A percentile compares a stretch with the other conserved stretches of the same genome.
phyloP scores from a whole-genome alignment of 768 basidiomycete species.

The Boletus insuetus region DNA sequence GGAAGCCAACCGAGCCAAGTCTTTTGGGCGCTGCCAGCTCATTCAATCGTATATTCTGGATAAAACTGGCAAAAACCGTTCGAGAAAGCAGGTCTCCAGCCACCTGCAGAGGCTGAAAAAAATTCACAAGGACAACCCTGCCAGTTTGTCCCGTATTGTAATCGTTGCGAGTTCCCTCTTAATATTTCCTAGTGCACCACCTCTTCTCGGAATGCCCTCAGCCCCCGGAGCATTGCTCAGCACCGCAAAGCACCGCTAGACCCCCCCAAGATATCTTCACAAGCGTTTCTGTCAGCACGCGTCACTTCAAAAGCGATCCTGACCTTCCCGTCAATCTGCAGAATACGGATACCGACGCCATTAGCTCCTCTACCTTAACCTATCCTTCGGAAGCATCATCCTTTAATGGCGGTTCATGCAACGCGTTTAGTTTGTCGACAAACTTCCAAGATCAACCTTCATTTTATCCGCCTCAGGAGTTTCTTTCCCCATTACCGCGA shows the following conservation, averaged over 20 bases:
- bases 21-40: slow-evolving; percentile 39
- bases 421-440: slow-evolving; percentile 3
- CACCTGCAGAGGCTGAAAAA: slow-evolving; percentile 39
- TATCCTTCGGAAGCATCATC: slow-evolving; percentile 5
- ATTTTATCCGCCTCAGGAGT: slow-evolving; percentile 3
- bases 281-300: slow-evolving; percentile 6
- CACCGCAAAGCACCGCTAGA: neutral
- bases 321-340: slow-evolving; percentile 7
- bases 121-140: slow-evolving; percentile 30
- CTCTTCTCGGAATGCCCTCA: slow-evolving; percentile 27
- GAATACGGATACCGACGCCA: neutral
- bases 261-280: slow-evolving; percentile 10
- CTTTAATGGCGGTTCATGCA: neutral
- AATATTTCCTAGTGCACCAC: slow-evolving; percentile 15
- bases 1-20: slow-evolving; percentile 18
- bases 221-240: slow-evolving; percentile 9
- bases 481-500: slow-evolving; percentile 6
- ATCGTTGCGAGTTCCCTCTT: neutral
- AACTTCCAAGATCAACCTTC: slow-evolving; percentile 6
- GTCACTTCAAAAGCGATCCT: slow-evolving; percentile 14
- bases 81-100: slow-evolving; percentile 40
- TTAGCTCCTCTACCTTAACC: slow-evolving; percentile 4
- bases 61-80: slow-evolving; percentile 38
- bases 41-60: slow-evolving; percentile 39
- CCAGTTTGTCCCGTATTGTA: slow-evolving; percentile 25